A percentile compares a stretch with the other conserved stretches of the same genome.
Conservation (phyloP, 1,139 yeast species). For the Kodamaea fungicola region DNA sequence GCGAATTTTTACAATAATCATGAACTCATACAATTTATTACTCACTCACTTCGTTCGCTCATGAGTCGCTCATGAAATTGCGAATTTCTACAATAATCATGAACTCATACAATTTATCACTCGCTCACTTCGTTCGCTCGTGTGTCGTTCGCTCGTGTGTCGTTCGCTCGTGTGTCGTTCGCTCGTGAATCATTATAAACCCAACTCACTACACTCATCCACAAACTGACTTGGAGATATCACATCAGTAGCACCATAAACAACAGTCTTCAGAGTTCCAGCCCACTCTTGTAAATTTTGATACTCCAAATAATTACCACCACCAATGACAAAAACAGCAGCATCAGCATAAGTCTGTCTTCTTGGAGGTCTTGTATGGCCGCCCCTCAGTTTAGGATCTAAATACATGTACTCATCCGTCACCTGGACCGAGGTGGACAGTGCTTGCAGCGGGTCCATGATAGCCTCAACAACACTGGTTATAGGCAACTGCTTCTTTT, state of each 20-base stretch:
- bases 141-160: neutral
- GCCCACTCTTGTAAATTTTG: conserved; percentile 90
- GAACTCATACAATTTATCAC: neutral
- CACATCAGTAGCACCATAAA: conserved; percentile 85
- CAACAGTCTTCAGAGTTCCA: conserved; percentile 44
- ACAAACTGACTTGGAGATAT: conserved; percentile 75
- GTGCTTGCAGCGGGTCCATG: conserved; percentile 72
- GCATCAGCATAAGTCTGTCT: conserved; percentile 80
- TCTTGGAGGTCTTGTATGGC: conserved; percentile 84
- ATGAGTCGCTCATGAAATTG: too few relatives aligned
- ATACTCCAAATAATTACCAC: conserved; percentile 92
- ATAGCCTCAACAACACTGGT: conserved; percentile 89
- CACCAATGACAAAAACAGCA: conserved; percentile 90
- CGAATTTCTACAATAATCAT: too few relatives aligned
- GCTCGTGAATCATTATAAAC: conserved; percentile 15
- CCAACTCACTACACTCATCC: conserved; percentile 64
- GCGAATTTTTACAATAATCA: too few relatives aligned
- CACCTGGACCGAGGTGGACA: conserved; percentile 53
- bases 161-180: neutral
- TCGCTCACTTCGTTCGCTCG: neutral
- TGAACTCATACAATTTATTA: neutral
- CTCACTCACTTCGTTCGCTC: neutral
- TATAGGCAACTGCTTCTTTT: conserved; percentile 80
- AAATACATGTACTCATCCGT: conserved; percentile 89
- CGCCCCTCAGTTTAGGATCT: conserved; percentile 89